Base-by-base conservation (phyloP, 805 yeast genomes). In the Komagataella phaffii region DNA sequence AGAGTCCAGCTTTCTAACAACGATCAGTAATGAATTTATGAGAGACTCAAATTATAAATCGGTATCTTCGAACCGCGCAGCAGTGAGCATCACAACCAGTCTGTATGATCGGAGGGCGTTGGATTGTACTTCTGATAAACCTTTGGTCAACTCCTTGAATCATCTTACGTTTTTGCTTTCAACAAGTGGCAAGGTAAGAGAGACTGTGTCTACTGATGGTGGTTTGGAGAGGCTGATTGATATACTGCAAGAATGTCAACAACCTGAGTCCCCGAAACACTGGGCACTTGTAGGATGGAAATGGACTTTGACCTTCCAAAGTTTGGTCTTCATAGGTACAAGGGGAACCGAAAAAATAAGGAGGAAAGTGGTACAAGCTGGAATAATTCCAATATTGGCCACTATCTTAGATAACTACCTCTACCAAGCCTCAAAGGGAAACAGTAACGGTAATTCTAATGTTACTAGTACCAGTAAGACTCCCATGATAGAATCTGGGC, bases 251-350 rank as follows among this genome's bases (percentile, higher is more conserved):
- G 95, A 85, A 59, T 90, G 96, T 61, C 80, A 77, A 46, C 55
- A 64, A 46, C 68, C 68, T 0, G 55, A 56, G 18, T 55, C 55
- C 14, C 65, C 64, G 18, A 59, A 61, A 50, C 68, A 65, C 47
- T 75, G 81, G 23, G 71, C 88, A 56, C 73, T 85, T 3, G 59
- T 56, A n/a, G 90, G 95, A 0, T 91, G 96, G 96, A 91, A 91
- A 69, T 91, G 99, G 99, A 87, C 96, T 5, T 70, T 91, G 51
- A 87, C 97, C 0, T 81, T 93, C 61, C 99, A 91, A 69, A 90
- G 97, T 63, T 70, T 91, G 52, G 95, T 91, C 1, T 75, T 88
- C 52, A 81, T 91, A 17, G 96, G 97, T 12, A 89, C 97, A 1
- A 75, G 97, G 57, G 99, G 99, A 21, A 81, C 95, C 1, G 97